Percentiles rank a stretch among this genome's conserved stretches.
These are phyloP conservation scores for Gnaphalium uliginosum DNA, from an alignment of 129 eudicot species.

Conservation along the genomic window DNA sequence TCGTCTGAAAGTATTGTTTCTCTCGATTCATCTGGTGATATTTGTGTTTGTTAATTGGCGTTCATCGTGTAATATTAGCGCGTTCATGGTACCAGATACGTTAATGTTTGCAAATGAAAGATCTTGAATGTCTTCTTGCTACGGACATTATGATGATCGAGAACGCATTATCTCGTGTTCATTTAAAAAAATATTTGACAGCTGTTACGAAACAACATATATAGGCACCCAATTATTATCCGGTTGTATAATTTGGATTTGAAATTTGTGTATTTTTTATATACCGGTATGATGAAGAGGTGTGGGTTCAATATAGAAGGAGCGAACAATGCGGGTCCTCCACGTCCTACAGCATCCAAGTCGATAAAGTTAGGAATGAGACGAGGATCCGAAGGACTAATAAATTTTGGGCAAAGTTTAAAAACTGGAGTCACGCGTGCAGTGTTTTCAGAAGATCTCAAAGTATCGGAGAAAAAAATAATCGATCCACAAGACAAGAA, in stretches of 20 bases:
- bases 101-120: neutral
- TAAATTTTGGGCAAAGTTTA: slow-evolving; percentile 60
- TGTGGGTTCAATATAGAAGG: slow-evolving; percentile 68
- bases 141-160: slow-evolving; percentile 24
- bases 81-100: slow-evolving; percentile 15
- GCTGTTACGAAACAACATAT: slow-evolving; percentile 41
- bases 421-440: slow-evolving; percentile 71
- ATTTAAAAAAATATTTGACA: slow-evolving; percentile 32
- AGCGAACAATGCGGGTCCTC: slow-evolving; percentile 33
- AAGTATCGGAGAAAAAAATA: slow-evolving; percentile 70
- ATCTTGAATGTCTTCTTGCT: neutral
- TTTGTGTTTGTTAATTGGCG: neutral
- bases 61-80: neutral
- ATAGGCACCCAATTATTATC: slow-evolving; percentile 42
- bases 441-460: slow-evolving; percentile 90
- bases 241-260: slow-evolving; percentile 55
- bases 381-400: slow-evolving; percentile 80
- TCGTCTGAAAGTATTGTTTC: neutral
- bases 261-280: slow-evolving; percentile 39
- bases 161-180: too few relatives aligned
- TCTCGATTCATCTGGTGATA: slow-evolving; percentile 3
- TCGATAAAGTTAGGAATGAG: slow-evolving; percentile 61
- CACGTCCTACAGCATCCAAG: slow-evolving; percentile 52
- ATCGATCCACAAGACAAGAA: slow-evolving; percentile 94
- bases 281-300: slow-evolving; percentile 47